Evolutionary conservation across 179 eudicot genomes (phyloP).

Genomic region (Actinidia polygama): DNA sequence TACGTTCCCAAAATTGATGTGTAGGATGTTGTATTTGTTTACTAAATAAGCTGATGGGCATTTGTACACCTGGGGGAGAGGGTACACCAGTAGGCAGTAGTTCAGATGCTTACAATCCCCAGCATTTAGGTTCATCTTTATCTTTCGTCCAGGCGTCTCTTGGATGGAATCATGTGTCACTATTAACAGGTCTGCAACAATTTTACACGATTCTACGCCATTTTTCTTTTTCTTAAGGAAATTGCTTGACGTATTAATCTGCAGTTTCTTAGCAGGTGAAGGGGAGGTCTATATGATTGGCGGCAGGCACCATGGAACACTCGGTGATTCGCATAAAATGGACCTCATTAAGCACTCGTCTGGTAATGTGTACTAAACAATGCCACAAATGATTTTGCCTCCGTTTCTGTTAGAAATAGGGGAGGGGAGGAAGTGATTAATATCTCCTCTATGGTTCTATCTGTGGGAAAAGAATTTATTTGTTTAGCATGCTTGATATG

Average conservation of each 20-base stretch:
- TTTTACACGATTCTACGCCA: neutral
- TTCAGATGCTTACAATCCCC: conserved; percentile 54
- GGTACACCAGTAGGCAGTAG: conserved; percentile 48
- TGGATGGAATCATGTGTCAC: conserved; percentile 90
- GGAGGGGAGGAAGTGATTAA: neutral
- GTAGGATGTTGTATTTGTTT: neutral
- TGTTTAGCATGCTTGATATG: neutral
- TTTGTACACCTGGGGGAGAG: conserved; percentile 90
- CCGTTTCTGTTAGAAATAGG: too few relatives aligned
- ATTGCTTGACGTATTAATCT: conserved; percentile 19
- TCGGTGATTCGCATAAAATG: conserved; percentile 44
- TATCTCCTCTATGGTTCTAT: neutral
- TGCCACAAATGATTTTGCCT: neutral
- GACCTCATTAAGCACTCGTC: conserved; percentile 29
- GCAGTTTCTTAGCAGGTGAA: conserved; percentile 49
- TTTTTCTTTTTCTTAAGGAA: neutral
- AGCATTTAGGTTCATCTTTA: conserved; percentile 32
- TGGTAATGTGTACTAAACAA: conserved; percentile 38
- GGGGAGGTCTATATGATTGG: conserved; percentile 77
- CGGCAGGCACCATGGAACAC: conserved; percentile 63
- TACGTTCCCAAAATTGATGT: neutral
- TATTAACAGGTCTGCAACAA: conserved; percentile 56
- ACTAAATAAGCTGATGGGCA: conserved; percentile 59
- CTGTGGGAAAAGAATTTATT: neutral
- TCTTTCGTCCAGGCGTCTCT: conserved; percentile 66